Conservation (phyloP, 768 basidiomycete genomes). For the Leccinum subgranulosum region DNA sequence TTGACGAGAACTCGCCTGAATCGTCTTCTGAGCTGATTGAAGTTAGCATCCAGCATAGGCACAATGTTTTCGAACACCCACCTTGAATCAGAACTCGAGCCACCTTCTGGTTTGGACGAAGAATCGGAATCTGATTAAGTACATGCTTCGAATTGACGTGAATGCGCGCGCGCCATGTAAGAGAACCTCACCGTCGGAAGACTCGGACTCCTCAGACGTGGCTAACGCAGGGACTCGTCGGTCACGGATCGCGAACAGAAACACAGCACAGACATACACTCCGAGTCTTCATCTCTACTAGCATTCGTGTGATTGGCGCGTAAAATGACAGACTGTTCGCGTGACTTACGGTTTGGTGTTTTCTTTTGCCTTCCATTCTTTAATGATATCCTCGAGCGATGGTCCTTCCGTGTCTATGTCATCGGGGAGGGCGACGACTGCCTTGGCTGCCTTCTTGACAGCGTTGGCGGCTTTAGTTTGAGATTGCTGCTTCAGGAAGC, state of each 20-base stretch:
- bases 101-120: slow-evolving; percentile 19
- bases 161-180: not conserved
- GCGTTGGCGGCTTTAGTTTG: slow-evolving; percentile 72
- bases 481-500: slow-evolving; percentile 63
- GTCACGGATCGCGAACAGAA: not conserved
- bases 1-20: slow-evolving; percentile 18
- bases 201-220: slow-evolving; percentile 23
- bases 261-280: slow-evolving; percentile 21
- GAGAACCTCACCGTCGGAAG: slow-evolving; percentile 24
- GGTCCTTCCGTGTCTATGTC: slow-evolving; percentile 45
- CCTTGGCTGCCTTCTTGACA: slow-evolving; percentile 70
- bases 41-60: slow-evolving; percentile 6
- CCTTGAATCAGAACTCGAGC: slow-evolving; percentile 28
- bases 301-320: slow-evolving; percentile 4
- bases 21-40: slow-evolving; percentile 16
- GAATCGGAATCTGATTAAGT: slow-evolving; percentile 11
- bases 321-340: not conserved
- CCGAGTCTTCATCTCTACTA: slow-evolving; percentile 11
- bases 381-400: slow-evolving; percentile 62
- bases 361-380: slow-evolving; percentile 53
- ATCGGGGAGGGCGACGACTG: slow-evolving; percentile 58
- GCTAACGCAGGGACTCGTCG: slow-evolving; percentile 11
- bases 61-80: slow-evolving; percentile 9
- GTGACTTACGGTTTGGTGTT: slow-evolving; percentile 29
- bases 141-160: not conserved